Evolutionary conservation across 2,329 filamentous ascomycete species (phyloP).

Genomic region (Penicillium sp.): DNA sequence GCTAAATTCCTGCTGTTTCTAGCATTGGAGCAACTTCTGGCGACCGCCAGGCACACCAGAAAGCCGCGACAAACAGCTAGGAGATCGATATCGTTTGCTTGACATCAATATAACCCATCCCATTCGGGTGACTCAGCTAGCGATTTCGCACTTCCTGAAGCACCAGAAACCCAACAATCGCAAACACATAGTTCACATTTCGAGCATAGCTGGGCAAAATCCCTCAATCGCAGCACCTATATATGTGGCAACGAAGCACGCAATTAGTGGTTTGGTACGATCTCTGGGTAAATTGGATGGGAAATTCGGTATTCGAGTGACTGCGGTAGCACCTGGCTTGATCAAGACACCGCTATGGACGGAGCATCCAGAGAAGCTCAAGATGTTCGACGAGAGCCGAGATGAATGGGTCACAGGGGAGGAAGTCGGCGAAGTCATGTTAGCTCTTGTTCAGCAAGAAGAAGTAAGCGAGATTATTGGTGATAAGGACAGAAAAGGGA

Average conservation of each 20-base stretch:
- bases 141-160: constrained; percentile 47
- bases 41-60: constrained; percentile 40
- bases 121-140: constrained; percentile 49
- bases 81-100: constrained; percentile 42
- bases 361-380: constrained; percentile 58
- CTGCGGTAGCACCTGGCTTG: constrained; percentile 57
- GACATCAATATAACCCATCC: constrained; percentile 53
- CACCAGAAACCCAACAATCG: constrained; percentile 25
- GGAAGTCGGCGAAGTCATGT: constrained; percentile 58
- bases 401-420: constrained; percentile 60
- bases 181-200: constrained; percentile 47
- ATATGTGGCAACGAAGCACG: constrained; percentile 49
- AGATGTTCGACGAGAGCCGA: constrained; percentile 43
- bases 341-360: constrained; percentile 62
- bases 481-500: constrained; percentile 26
- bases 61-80: constrained; percentile 38
- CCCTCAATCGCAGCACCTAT: constrained; percentile 39
- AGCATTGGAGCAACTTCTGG: constrained; percentile 51
- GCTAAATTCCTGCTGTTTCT: constrained; percentile 6
- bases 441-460: constrained; percentile 51
- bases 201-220: constrained; percentile 45
- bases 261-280: constrained; percentile 48
- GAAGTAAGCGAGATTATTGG: constrained; percentile 36
- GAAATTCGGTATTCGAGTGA: constrained; percentile 52
- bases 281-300: constrained; percentile 48